Conservation (phyloP, 2,329 filamentous ascomycete genomes). For the Passalora sequoiae region DNA sequence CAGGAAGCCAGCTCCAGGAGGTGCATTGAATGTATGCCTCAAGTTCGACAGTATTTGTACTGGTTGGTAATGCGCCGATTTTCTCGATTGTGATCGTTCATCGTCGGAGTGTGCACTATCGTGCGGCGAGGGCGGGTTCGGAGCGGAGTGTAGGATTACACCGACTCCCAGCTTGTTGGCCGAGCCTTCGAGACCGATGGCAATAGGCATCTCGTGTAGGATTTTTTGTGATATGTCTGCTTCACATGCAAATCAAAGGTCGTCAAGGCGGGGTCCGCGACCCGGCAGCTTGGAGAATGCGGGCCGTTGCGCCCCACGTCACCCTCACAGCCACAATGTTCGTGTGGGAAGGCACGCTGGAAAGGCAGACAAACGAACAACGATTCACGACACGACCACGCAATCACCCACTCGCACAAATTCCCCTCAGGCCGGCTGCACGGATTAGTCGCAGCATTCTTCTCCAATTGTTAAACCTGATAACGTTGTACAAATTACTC, state of each 20-base stretch:
- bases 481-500: not conserved
- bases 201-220: slow-evolving; percentile 45
- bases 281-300: not conserved
- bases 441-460: not conserved
- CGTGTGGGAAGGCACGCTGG: not conserved
- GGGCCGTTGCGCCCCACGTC: not conserved
- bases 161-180: slow-evolving; percentile 97
- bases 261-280: not conserved
- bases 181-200: slow-evolving; percentile 78
- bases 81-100: slow-evolving; percentile 19
- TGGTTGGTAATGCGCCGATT: slow-evolving; percentile 32
- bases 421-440: not conserved
- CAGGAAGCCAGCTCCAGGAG: slow-evolving; percentile 88
- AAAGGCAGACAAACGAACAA: not conserved
- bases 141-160: slow-evolving; percentile 69
- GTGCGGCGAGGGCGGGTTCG: slow-evolving; percentile 29
- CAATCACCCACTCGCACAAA: not conserved
- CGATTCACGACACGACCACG: not conserved
- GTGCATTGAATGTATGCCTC: slow-evolving; percentile 86
- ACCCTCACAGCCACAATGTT: not conserved
- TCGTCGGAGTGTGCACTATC: slow-evolving; percentile 34
- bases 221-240: not conserved
- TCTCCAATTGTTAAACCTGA: slow-evolving; percentile 7
- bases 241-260: not conserved
- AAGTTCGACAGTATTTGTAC: slow-evolving; percentile 83